Evolutionary conservation across 2,329 filamentous ascomycete species (phyloP), one percentile per base, ranked within the genome.

Genomic region (Aspergillus amoenus): DNA sequence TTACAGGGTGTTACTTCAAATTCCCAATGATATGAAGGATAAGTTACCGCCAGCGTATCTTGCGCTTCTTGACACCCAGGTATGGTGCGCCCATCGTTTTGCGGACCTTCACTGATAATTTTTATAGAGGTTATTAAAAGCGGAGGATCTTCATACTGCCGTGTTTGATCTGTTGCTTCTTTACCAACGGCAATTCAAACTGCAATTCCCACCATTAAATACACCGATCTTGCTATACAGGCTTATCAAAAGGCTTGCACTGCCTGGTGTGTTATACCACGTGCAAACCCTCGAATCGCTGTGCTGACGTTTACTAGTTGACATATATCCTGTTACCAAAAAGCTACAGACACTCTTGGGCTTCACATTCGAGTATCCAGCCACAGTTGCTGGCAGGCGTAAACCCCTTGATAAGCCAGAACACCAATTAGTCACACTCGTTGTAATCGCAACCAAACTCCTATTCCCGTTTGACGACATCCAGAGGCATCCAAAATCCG

Each of bases 381-480:
- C 73, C 30, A 68, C 72, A 50, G 59, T 59, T 68, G 56, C 61
- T 52, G 74, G 75, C 58, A 74, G 79, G 58, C 74, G 65, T 32
- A 67, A 64, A 39, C 62, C 79, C 24, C 74, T 82, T 8, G 79
- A 85, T 50, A 82, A 88, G 60, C 91, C 94, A 0, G 94, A 97
- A 67, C 78, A 90, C 5, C 83, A 89, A 43, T 76, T 97, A 1
- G 79, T 91, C 55, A 81, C 87, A 4, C 77, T 91, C 3, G 72
- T 96, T 3, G 78, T 96, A 2, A 81, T 96, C 13, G 85, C 89
- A 4, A 86, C 88, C 3, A 97, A 97, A 66, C 72, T 96, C 2
- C 79, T 89, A 18, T 92, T 91, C 65, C 91, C 93, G 0, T 85
- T 96, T 44, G 85, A 91, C 66, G 76, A 78, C 21, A 66, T 81